Evolutionary conservation across 2,329 filamentous ascomycete genomes (phyloP), one percentile per base, ranked within the genome.

Genomic region (Ascochyta koolunga): DNA sequence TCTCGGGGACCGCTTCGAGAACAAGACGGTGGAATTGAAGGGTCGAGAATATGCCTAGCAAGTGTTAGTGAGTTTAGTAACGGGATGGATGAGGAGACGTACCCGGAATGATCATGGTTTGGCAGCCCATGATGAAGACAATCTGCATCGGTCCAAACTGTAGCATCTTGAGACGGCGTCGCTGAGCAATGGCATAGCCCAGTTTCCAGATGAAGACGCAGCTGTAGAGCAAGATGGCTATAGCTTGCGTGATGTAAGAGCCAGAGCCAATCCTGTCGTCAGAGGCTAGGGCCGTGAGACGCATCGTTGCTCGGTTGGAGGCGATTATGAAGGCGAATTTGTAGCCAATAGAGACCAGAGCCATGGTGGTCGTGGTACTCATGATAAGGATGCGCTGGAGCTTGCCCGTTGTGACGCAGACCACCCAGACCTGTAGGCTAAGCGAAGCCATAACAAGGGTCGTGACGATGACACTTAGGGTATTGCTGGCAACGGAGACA

Each of bases 71-170:
- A 25, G 55, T 44, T 55, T 43, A 49, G 41, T 44, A 21, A 38
- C 24, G 22, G 19, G 36, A 4, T 4, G 13, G 13, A 4, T 11
- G 16, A 25, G 31, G 31, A 24, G 37, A 45, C 63, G 25, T 67
- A 87, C 86, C 82, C 67, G 87, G 87, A 57, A 89, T 77, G 29
- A 86, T 66, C 78, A 89, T 79, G 1, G 86, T 88, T 72, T 88
- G 86, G 57, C 83, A 86, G 41, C 85, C 83, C 81, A 88, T 87
- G 63, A 88, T 81, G 68, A 87, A 87, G 56, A 89, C 83, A 51
- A 87, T 81, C 62, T 87, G 84, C 79, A 89, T 85, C 1, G 85
- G 83, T 9, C 85, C 84, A 65, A 87, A 88, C 49, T 84, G 80
- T 50, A 76, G 79, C 64, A 88, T 77, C 1, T 85, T 84, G 55